Evolutionary conservation across 2,329 filamentous ascomycete species (phyloP), one percentile per base, ranked within the genome.

Genomic region (Ambrosiella beaveri): DNA sequence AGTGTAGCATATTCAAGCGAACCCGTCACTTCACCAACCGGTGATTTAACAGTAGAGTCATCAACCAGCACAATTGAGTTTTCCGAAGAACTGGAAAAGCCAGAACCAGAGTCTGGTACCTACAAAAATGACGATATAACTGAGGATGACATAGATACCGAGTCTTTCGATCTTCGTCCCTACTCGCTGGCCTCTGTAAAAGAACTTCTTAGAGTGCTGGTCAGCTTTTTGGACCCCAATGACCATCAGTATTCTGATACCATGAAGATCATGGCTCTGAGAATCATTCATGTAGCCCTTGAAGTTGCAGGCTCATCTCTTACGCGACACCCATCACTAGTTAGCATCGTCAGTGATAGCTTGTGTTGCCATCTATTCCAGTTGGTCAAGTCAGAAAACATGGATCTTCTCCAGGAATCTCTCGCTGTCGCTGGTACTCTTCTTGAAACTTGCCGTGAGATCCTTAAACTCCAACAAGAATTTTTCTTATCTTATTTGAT

Each of bases 291-390:
- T 68, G 93, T 98, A 50, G 93, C 93, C 1, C 78, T 98, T 19
- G 93, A 98, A 70, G 91, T 98, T 59, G 89, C 93, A 1, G 93
- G 93, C 0, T 91, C 93, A 3, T 95, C 90, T 7, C 96, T 98
- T 66, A 88, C 90, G 54, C 86, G 86, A 62, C 93, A 98, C 68
- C 90, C 91, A 5, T 88, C 86, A 59, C 74, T 98, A 56, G 90
- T 91, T 9, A 81, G 79, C 3, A 79, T 98, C 58, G 93, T 93
- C 0, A 89, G 95, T 68, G 91, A 98, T 68, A 88, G 89, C 27
- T 75, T 98, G 27, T 98, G 94, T 68, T 86, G 88, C 62, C 88
- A 95, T 69, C 76, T 98, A 8, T 98, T 98, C 73, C 94, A 98
- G 71, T 79, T 98, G 36, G 90, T 97, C 45, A 81, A 91, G 60